Evolutionary conservation across 108 stramenopile species (phyloP).

Genomic region (Pseudonitzschia multiseries): DNA sequence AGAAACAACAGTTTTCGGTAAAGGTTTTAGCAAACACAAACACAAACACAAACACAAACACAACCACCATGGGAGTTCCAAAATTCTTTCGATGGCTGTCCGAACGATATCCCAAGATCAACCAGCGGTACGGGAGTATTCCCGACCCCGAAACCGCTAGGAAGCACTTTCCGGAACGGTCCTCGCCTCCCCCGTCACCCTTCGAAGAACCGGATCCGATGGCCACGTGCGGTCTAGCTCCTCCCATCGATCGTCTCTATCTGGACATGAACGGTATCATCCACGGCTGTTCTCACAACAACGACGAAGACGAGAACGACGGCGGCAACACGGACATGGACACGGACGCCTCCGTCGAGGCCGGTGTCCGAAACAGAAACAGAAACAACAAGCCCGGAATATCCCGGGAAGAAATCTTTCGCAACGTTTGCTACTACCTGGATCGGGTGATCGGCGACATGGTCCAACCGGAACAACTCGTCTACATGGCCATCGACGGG

Average conservation of each 20-base stretch:
- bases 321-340: slow-evolving; percentile 29
- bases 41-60: neutral
- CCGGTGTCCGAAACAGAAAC: neutral
- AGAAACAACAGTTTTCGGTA: too few species aligned
- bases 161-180: slow-evolving; percentile 37
- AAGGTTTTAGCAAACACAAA: neutral
- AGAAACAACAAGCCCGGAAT: slow-evolving; percentile 25
- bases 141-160: slow-evolving; percentile 59
- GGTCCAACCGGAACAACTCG: slow-evolving; percentile 82
- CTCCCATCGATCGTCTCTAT: slow-evolving; percentile 95
- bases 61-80: slow-evolving; percentile 89
- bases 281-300: slow-evolving; percentile 94
- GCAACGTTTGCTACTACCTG: slow-evolving; percentile 81
- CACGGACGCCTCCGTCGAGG: slow-evolving; percentile 20
- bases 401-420: slow-evolving; percentile 72
- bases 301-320: slow-evolving; percentile 59
- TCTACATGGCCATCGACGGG: slow-evolving; percentile 98
- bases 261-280: slow-evolving; percentile 99
- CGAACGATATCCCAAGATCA: slow-evolving; percentile 97
- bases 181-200: slow-evolving; percentile 17
- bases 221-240: slow-evolving; percentile 47
- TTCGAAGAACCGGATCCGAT: slow-evolving; percentile 49
- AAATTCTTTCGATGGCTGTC: slow-evolving; percentile 99
- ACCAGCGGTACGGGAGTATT: slow-evolving; percentile 85
- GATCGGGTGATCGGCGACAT: slow-evolving; percentile 92